A percentile compares a stretch with the other conserved stretches of the same genome.
Evolutionary conservation across 768 basidiomycete genomes (phyloP).

Genomic region (Gloeostereum incarnatum): DNA sequence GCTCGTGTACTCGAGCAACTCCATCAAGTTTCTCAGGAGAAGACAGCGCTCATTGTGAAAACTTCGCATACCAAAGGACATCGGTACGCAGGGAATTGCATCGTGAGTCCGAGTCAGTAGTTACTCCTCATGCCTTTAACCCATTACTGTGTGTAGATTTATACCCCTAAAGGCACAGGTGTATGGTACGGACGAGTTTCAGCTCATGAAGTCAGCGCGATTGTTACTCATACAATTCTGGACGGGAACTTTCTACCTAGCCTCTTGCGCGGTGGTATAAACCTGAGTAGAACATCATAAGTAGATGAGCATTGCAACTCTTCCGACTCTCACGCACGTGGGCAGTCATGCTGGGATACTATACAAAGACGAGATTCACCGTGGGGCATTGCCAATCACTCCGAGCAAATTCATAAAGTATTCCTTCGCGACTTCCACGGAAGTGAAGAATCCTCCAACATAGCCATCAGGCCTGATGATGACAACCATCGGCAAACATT

Average conservation of each 20-base stretch:
- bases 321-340: too few species aligned
- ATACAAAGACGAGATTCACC: too few species aligned
- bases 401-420: too few species aligned
- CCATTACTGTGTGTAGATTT: constrained; percentile 56
- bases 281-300: too few species aligned
- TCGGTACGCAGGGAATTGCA: constrained; percentile 85
- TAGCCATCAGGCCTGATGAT: neutral
- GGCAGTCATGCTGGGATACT: too few species aligned
- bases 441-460: too few species aligned
- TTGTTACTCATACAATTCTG: constrained; percentile 83
- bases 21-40: constrained; percentile 41
- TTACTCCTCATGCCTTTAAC: constrained; percentile 3
- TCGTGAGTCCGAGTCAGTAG: constrained; percentile 42
- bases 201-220: constrained; percentile 78
- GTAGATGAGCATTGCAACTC: too few species aligned
- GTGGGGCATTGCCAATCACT: too few species aligned
- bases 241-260: constrained; percentile 77
- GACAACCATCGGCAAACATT: neutral
- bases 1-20: constrained; percentile 41
- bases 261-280: constrained; percentile 79
- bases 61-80: constrained; percentile 93
- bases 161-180: constrained; percentile 75
- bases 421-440: too few species aligned
- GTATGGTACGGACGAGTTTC: constrained; percentile 95
- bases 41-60: constrained; percentile 73